Conservation (phyloP, 1,139 yeast genomes). For the Suhomyces panamericanus region DNA sequence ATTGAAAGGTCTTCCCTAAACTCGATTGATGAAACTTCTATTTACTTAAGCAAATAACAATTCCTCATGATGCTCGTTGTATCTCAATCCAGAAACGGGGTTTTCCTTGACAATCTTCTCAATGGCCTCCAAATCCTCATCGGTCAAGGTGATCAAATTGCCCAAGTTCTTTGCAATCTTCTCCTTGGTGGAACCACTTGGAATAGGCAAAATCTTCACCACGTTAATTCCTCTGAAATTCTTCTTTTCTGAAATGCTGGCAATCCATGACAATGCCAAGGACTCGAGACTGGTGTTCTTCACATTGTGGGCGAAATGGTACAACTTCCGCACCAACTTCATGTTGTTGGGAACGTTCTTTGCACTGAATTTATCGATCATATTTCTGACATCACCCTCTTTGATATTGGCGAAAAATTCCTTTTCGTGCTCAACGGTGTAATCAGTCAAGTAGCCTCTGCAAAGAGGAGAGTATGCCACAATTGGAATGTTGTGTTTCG, state of each 20-base stretch:
- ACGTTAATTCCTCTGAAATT: constrained; percentile 35
- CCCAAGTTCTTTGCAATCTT: constrained; percentile 63
- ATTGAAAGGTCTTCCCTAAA: too few relatives aligned
- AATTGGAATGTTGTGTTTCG: constrained; percentile 54
- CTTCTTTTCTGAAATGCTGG: constrained; percentile 31
- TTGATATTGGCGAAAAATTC: constrained; percentile 40
- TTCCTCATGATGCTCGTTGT: constrained; percentile 25
- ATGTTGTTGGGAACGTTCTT: constrained; percentile 58
- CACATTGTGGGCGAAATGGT: constrained; percentile 49
- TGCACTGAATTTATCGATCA: constrained; percentile 57
- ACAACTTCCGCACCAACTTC: constrained; percentile 40
- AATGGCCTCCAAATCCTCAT: constrained; percentile 52
- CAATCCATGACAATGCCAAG: constrained; percentile 73
- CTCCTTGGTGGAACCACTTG: constrained; percentile 62
- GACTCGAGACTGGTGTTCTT: constrained; percentile 59
- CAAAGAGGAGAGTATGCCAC: constrained; percentile 82
- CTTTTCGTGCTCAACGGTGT: constrained; percentile 39
- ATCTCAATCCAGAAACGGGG: constrained; percentile 52
- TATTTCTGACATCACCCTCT: constrained; percentile 55
- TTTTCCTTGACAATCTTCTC: constrained; percentile 41
- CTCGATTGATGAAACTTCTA: too few relatives aligned
- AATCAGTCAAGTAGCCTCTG: constrained; percentile 75
- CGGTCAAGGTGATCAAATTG: constrained; percentile 43
- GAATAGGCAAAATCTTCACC: constrained; percentile 69
- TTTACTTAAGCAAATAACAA: constrained; percentile 8